phyloP scores from a whole-genome alignment of 2,329 filamentous ascomycete genomes.

The Monilinia aucupariae region DNA sequence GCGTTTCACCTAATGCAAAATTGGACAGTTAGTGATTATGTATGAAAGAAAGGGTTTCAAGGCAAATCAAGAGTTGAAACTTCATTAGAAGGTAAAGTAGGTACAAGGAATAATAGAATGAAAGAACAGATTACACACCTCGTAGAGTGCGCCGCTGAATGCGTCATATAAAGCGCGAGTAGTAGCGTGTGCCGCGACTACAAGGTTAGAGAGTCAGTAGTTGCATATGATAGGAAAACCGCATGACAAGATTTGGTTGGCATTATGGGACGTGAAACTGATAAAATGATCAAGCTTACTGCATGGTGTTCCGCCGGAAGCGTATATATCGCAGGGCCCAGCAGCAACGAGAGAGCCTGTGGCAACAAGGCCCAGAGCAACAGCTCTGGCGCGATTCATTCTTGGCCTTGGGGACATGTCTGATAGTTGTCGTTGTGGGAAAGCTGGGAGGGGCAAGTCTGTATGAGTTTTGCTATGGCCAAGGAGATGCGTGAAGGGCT shows the following conservation, averaged over 20 bases:
- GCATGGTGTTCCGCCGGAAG: slow-evolving; percentile 54
- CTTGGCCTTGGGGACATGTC: slow-evolving; percentile 35
- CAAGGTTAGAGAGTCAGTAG: neutral
- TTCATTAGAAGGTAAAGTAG: no score
- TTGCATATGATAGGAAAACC: neutral
- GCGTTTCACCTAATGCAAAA: slow-evolving; percentile 41
- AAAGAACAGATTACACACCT: slow-evolving; percentile 30
- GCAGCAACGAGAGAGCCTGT: slow-evolving; percentile 42
- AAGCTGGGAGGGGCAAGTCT: neutral
- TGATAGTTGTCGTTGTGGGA: slow-evolving; percentile 21
- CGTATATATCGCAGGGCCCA: slow-evolving; percentile 58
- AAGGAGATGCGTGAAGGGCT: neutral
- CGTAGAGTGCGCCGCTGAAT: slow-evolving; percentile 52
- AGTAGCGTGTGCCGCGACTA: slow-evolving; percentile 57
- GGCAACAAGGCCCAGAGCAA: slow-evolving; percentile 35
- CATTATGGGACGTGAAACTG: no score
- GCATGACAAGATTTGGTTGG: no score
- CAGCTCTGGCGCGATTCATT: slow-evolving; percentile 26
- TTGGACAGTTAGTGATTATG: neutral
- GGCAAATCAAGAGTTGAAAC: neutral
- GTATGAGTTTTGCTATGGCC: neutral
- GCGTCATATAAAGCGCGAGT: slow-evolving; percentile 55
- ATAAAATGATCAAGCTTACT: neutral
- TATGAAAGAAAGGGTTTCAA: neutral
- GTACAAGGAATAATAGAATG: no score